phyloP scores from a whole-genome alignment of 441 rosid species.

The Bruguiera hainesii region DNA sequence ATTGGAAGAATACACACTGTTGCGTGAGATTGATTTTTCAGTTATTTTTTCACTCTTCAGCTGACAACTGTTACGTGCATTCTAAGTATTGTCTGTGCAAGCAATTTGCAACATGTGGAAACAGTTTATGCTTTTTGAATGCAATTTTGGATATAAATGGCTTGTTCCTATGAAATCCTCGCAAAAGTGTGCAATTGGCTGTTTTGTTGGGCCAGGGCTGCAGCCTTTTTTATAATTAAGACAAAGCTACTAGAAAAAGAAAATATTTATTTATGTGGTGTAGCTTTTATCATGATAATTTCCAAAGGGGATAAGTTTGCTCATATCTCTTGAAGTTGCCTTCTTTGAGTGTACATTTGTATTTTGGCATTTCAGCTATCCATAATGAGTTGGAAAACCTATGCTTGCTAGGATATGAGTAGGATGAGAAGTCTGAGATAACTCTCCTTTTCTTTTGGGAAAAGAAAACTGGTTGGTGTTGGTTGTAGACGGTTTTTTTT shows the following conservation, averaged over 20 bases:
- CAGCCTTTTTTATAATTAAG: neutral
- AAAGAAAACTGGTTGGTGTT: neutral
- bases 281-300: neutral
- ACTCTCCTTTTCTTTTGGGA: neutral
- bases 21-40: conserved; percentile 11
- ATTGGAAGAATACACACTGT: conserved; percentile 6
- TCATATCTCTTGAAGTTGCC: too few relatives aligned
- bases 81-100: neutral
- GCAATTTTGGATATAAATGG: neutral
- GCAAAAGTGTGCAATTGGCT: neutral
- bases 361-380: neutral
- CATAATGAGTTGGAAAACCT: neutral
- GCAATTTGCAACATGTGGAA: conserved; percentile 13
- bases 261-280: neutral
- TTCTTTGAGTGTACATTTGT: too few relatives aligned
- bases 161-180: neutral
- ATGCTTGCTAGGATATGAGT: neutral
- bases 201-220: neutral
- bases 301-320: too few relatives aligned
- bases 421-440: neutral
- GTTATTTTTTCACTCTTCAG: conserved; percentile 12
- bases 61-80: neutral
- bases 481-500: neutral
- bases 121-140: neutral
- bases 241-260: neutral